Evolutionary conservation across 2,329 filamentous ascomycete species (phyloP).

Genomic region (Ophiostoma triangulosporum): DNA sequence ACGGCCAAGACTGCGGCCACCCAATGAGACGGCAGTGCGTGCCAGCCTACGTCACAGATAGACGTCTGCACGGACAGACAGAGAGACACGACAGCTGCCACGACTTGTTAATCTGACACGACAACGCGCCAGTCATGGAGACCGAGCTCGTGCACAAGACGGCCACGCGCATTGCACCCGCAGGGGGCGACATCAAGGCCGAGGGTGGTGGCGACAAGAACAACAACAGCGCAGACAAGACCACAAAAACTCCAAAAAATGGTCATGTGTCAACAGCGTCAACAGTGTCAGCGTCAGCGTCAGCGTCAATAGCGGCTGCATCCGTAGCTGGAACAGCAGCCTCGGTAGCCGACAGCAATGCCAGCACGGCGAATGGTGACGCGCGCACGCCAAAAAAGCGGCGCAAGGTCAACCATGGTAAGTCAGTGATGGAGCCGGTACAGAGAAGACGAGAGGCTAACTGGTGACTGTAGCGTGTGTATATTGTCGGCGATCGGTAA

Average conservation of each 20-base stretch:
- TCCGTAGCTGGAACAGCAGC: not conserved
- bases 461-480: slow-evolving; percentile 57
- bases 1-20: too few species aligned
- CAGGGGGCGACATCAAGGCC: not conserved
- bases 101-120: too few species aligned
- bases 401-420: slow-evolving; percentile 83
- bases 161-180: slow-evolving; percentile 11
- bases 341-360: slow-evolving; percentile 12
- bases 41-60: too few species aligned
- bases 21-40: not conserved
- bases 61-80: too few species aligned
- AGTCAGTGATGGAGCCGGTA: slow-evolving; percentile 19
- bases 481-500: slow-evolving; percentile 83
- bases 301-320: not conserved
- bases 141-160: slow-evolving; percentile 8
- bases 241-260: not conserved
- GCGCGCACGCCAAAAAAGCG: slow-evolving; percentile 62
- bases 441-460: not conserved
- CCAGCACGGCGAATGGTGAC: slow-evolving; percentile 16
- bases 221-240: not conserved
- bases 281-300: not conserved
- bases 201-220: not conserved
- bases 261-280: not conserved
- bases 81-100: not conserved
- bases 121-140: slow-evolving; percentile 6